Base-by-base conservation (phyloP, 495 filamentous ascomycete species). In the Neurospora sp. region DNA sequence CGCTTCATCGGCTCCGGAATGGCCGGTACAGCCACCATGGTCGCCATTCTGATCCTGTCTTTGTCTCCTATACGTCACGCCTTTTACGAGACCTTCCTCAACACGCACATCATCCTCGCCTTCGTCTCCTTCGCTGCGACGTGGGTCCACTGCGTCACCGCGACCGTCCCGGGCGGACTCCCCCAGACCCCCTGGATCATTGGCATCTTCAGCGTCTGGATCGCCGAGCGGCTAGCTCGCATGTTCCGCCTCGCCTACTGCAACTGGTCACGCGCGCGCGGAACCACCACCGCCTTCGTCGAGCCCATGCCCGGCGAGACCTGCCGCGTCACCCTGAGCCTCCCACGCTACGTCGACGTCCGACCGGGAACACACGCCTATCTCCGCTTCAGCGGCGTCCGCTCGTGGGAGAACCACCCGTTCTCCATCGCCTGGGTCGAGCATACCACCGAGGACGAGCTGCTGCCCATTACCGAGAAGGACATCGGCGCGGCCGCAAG, bases 71-170 rank as follows among this genome's bases (percentile, higher is more conserved):
- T 99, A 59, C 89, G 96, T 42, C 95, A 97, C 81, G 94, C 95
- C 21, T 97, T 97, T 82, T 98, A 99, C 81, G 96, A 98, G 82
- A 93, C 91, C 0, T 99, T 98, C 83, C 85, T 98, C 72, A 90
- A 92, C 75, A 77, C 91, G 31, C 96, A 99, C 81, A 92, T 96
- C 75, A 83, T 88, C 34, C 79, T 94, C 17, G 92, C 89, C 17
- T 80, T 88, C 21, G 76, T 91, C 48, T 81, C 86, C 28, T 87
- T 94, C 39, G 87, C 84, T 71, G 86, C 86, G 76, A 88, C 84
- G 15, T 97, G 90, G 87, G 82, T 93, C 43, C 95, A 98, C 83
- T 86, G 88, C 78, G 75, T 77, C 28, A 77, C 83, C 4, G 82
- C 85, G 7, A 36, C 74, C 6, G 59, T 87, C 28, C 70, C 74